Evolutionary conservation across 495 filamentous ascomycete species (phyloP), one percentile per base, ranked within the genome.

Genomic region (Aspergillus heteromorphus): DNA sequence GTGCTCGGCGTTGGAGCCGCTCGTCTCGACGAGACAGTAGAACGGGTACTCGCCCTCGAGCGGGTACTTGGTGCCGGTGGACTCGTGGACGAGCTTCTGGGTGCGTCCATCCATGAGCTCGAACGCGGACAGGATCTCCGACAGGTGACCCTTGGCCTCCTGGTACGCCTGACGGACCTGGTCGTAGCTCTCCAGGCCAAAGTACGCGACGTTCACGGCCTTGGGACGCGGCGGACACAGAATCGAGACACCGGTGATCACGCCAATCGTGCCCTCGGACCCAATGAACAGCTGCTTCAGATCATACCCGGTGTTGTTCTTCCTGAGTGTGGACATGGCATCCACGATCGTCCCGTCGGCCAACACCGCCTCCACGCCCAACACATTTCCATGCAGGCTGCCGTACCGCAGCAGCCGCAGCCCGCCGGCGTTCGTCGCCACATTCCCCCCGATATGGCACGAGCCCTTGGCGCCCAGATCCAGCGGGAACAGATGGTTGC

Each of bases 291-390:
- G 81, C 71, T 98, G 93, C 78, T 98, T 98, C 40, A 98, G 73
- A 65, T 97, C 93, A 69, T 97, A 97, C 19, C 93, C 93, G 51
- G 88, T 98, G 73, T 98, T 98, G 78, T 98, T 97, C 76, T 98
- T 98, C 48, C 95, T 85, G 36, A 97, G 73, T 49, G 78, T 89
- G 51, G 81, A 87, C 20, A 98, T 81, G 51, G 96, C 87, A 56
- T 98, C 86, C 13, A 98, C 78, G 51, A 98, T 81, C 11, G 89
- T 95, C 29, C 93, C 93, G 63, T 97, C 88, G 6, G 93, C 87
- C 29, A 97, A 73, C 16, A 98, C 95, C 7, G 87, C 93, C 73
- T 97, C 92, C 27, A 98, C 77, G 16, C 93, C 93, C 10, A 98
- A 77, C 1, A 97, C 89, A 31, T 77, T 97, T 1, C 93, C 93